These are phyloP conservation scores for Diutina siamensis DNA, from an alignment of 1,139 yeast species.

Conservation along the genomic window DNA sequence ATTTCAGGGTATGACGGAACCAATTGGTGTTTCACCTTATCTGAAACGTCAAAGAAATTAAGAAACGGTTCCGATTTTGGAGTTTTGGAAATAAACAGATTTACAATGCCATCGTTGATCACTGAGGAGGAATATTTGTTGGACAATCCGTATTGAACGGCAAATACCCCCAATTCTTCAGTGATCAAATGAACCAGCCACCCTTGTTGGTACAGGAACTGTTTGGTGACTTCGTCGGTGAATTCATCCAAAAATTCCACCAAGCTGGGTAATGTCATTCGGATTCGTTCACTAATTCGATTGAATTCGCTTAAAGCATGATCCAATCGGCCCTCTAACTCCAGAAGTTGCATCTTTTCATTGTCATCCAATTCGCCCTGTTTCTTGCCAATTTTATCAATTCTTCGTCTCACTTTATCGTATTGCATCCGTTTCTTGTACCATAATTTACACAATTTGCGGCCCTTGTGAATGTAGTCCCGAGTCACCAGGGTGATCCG, in stretches of 20 bases:
- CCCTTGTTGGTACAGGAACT: conserved; percentile 21
- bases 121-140: no score
- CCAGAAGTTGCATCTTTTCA: conserved; percentile 23
- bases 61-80: neutral
- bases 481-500: neutral
- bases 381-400: conserved; percentile 33
- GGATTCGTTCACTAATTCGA: conserved; percentile 28
- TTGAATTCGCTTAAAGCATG: conserved; percentile 21
- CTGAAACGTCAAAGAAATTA: neutral
- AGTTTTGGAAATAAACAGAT: no score
- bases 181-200: conserved; percentile 20
- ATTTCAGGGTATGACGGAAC: conserved; percentile 13
- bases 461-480: neutral
- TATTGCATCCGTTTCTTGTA: conserved; percentile 12
- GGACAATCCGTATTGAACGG: conserved; percentile 26
- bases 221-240: conserved; percentile 28
- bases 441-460: conserved; percentile 3
- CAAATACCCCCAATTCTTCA: conserved; percentile 20
- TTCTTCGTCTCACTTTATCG: conserved; percentile 26
- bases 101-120: no score
- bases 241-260: conserved; percentile 40
- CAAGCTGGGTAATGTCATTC: conserved; percentile 34
- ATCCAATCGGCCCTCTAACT: conserved; percentile 19
- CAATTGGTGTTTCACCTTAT: neutral
- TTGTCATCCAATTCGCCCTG: conserved; percentile 25